Evolutionary conservation across 345 rosid species (phyloP).

Genomic region (Eutrema yunnanense): DNA sequence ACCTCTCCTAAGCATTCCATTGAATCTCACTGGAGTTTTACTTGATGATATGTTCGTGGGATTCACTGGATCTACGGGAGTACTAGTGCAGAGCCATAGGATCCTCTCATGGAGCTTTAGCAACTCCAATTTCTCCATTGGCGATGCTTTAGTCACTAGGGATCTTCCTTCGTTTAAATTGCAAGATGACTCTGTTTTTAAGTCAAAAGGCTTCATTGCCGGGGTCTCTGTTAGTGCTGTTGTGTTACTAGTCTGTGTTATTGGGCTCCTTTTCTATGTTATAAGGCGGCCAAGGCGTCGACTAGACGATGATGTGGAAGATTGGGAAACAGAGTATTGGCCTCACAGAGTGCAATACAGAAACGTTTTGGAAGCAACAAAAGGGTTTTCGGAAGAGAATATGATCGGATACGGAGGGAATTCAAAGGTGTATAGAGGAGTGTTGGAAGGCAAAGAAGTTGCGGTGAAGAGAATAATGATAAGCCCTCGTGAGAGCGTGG

Average conservation of each 20-base stretch:
- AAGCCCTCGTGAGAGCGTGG: conserved; percentile 44
- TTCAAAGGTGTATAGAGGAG: conserved; percentile 69
- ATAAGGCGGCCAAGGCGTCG: conserved; percentile 19
- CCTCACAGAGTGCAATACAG: conserved; percentile 53
- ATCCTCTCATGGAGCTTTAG: conserved; percentile 74
- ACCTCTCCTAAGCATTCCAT: conserved; percentile 40
- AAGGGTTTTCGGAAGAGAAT: conserved; percentile 47
- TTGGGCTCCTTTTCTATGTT: conserved; percentile 35
- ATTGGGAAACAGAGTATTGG: conserved; percentile 92
- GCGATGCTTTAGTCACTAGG: conserved; percentile 42
- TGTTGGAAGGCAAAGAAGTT: conserved; percentile 44
- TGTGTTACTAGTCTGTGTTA: conserved; percentile 32
- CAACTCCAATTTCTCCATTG: conserved; percentile 46
- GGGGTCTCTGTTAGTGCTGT: conserved; percentile 38
- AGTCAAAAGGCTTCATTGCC: conserved; percentile 47
- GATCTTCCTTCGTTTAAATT: conserved; percentile 66
- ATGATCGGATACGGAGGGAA: conserved; percentile 69
- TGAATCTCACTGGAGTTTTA: conserved; percentile 51
- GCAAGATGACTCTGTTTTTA: conserved; percentile 31
- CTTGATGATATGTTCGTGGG: conserved; percentile 62
- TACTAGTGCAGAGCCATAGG: conserved; percentile 50
- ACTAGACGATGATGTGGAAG: conserved; percentile 55
- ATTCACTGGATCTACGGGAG: conserved; percentile 59
- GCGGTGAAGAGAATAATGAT: conserved; percentile 60
- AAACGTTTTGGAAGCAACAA: conserved; percentile 49